These are phyloP conservation scores for Colletotrichum theobromicola DNA, from an alignment of 2,329 filamentous ascomycete genomes.

Conservation along the genomic window DNA sequence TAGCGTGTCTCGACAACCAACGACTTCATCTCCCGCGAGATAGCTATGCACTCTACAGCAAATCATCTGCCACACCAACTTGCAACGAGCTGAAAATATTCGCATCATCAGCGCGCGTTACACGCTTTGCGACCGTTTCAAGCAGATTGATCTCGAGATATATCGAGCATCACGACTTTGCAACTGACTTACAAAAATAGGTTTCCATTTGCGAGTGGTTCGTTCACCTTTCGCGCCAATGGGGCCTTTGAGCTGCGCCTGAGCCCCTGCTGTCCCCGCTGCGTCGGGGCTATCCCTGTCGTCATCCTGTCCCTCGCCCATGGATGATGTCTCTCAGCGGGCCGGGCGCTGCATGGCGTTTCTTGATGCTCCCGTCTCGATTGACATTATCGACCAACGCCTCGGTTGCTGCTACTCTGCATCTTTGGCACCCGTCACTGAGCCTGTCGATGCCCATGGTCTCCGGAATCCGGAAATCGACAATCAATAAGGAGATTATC, in stretches of 20 bases:
- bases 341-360: constrained; percentile 14
- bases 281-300: constrained; percentile 12
- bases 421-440: not conserved
- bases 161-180: not conserved
- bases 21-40: not conserved
- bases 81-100: not conserved
- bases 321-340: constrained; percentile 16
- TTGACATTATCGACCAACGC: not conserved
- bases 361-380: not conserved
- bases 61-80: not conserved
- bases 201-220: not conserved
- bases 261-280: constrained; percentile 14
- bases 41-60: not conserved
- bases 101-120: not conserved
- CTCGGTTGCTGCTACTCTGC: not conserved
- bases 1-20: not conserved
- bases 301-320: not conserved
- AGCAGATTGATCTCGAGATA: not conserved
- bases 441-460: not conserved
- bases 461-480: not conserved
- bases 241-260: constrained; percentile 8
- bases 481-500: not conserved
- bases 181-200: constrained; percentile 15
- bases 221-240: not conserved
- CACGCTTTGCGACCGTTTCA: not conserved